Evolutionary conservation across 31 red algal genomes (phyloP).

Genomic region (Endocladia muricata): DNA sequence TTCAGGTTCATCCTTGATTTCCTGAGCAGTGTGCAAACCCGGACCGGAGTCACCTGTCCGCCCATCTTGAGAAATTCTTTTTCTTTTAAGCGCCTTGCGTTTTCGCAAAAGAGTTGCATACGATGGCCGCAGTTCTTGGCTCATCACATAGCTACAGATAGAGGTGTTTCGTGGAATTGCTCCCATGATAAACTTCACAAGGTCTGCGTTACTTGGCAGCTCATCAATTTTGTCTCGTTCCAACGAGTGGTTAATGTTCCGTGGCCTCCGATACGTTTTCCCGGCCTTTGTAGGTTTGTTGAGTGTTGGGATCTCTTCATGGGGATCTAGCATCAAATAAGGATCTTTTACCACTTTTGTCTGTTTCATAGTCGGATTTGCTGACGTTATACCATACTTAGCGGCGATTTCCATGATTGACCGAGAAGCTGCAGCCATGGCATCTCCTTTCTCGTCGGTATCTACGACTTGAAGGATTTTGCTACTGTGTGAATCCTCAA

Average conservation of each 20-base stretch:
- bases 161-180: conserved; percentile 24
- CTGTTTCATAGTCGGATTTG: neutral
- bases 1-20: conserved; percentile 15
- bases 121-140: conserved; percentile 2
- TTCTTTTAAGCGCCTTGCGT: conserved; percentile 6
- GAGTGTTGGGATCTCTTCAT: conserved; percentile 31
- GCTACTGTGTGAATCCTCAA: too few relatives aligned
- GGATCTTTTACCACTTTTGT: conserved; percentile 25
- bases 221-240: neutral
- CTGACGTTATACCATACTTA: conserved; percentile 5
- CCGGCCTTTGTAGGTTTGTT: conserved; percentile 30
- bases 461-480: neutral
- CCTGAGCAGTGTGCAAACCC: neutral
- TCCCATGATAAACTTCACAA: conserved; percentile 16
- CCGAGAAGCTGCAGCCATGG: neutral
- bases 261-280: conserved; percentile 25
- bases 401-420: conserved; percentile 4
- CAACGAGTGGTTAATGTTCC: neutral
- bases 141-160: conserved; percentile 27
- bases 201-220: neutral
- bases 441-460: neutral
- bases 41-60: neutral
- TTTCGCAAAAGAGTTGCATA: conserved; percentile 9
- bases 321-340: conserved; percentile 44
- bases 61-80: neutral